These are phyloP conservation scores for Pichia sp. DNA, from an alignment of 1,139 yeast species.

Conservation along the genomic window DNA sequence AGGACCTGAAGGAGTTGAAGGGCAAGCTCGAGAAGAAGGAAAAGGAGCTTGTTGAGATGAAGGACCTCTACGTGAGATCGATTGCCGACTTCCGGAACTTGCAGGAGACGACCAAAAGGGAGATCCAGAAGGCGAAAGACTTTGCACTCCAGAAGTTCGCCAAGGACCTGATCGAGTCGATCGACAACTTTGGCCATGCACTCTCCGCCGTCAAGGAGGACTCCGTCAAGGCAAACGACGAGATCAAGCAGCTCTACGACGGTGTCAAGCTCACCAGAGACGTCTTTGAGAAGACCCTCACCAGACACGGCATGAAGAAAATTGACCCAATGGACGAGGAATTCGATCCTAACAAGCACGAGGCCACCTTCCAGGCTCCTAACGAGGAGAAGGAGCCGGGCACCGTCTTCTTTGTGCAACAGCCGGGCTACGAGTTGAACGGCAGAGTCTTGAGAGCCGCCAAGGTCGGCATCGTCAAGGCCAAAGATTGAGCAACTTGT, in stretches of 20 bases:
- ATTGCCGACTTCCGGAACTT: constrained; percentile 91
- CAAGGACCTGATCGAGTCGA: constrained; percentile 81
- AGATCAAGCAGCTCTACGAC: constrained; percentile 72
- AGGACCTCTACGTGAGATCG: constrained; percentile 77
- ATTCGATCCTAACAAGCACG: constrained; percentile 90
- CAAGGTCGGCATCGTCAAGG: constrained; percentile 90
- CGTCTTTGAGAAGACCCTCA: constrained; percentile 80
- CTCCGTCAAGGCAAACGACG: constrained; percentile 51
- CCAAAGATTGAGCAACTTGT: constrained; percentile 29
- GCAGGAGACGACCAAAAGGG: constrained; percentile 86
- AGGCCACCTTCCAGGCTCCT: constrained; percentile 86
- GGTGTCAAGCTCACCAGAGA: constrained; percentile 91
- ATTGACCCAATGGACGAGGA: constrained; percentile 79
- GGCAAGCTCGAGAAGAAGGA: constrained; percentile 61
- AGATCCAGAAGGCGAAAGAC: constrained; percentile 80
- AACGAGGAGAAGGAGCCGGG: constrained; percentile 91
- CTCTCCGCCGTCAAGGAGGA: constrained; percentile 72
- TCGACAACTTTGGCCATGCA: constrained; percentile 90
- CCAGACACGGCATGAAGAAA: constrained; percentile 74
- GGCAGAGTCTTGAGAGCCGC: constrained; percentile 92
- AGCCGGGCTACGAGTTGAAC: constrained; percentile 81
- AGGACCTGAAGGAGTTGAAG: constrained; percentile 42
- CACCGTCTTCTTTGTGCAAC: constrained; percentile 90
- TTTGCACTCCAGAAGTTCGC: constrained; percentile 93
- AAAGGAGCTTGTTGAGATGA: constrained; percentile 76